Evolutionary conservation across 805 yeast genomes (phyloP).

Genomic region (Candida ortonii): DNA sequence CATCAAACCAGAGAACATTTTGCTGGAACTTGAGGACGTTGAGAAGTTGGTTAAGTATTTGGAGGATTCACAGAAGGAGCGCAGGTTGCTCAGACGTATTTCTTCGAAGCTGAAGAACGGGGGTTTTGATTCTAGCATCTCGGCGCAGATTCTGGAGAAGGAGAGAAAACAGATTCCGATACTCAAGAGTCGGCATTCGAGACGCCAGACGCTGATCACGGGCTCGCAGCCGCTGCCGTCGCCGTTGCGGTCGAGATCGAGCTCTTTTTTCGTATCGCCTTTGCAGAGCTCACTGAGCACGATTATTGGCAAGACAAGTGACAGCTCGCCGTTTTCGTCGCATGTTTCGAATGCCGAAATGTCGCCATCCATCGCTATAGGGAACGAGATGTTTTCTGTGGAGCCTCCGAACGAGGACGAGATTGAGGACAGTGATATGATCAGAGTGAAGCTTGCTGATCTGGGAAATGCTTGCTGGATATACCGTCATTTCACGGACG

Average conservation of each 20-base stretch:
- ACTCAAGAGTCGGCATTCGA: constrained; percentile 40
- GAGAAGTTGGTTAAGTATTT: constrained; percentile 46
- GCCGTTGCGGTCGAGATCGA: constrained; percentile 60
- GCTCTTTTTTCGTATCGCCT: constrained; percentile 30
- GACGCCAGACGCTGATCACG: constrained; percentile 75
- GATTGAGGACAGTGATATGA: constrained; percentile 45
- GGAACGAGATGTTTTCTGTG: constrained; percentile 34
- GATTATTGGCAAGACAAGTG: constrained; percentile 13
- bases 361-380: constrained; percentile 37
- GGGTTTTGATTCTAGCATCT: constrained; percentile 9
- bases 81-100: constrained; percentile 30
- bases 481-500: constrained; percentile 77
- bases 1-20: constrained; percentile 70
- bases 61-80: constrained; percentile 39
- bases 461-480: constrained; percentile 89
- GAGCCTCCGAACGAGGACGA: constrained; percentile 38
- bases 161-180: constrained; percentile 23
- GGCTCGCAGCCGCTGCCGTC: constrained; percentile 94
- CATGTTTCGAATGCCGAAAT: constrained; percentile 17
- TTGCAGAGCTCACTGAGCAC: constrained; percentile 16
- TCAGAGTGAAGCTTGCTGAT: constrained; percentile 87
- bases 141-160: constrained; percentile 11
- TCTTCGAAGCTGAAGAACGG: constrained; percentile 25
- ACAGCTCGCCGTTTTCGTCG: constrained; percentile 7
- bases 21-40: constrained; percentile 52